Evolutionary conservation across 805 yeast species (phyloP).

Genomic region (Suhomyces pyralidae): DNA sequence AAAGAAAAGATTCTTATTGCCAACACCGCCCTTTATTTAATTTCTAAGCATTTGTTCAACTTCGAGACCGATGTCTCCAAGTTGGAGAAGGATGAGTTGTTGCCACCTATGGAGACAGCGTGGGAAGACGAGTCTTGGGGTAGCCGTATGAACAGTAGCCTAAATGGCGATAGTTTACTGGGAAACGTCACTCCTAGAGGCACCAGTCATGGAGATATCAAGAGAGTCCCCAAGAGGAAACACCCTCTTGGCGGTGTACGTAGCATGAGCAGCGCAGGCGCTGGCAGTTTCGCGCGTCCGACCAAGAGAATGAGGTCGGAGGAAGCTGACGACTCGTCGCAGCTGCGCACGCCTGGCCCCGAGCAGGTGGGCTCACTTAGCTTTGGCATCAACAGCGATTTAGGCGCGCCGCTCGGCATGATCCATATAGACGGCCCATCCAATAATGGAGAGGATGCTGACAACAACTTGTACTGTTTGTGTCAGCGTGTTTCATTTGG

Average conservation of each 20-base stretch:
- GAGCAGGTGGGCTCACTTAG: conserved; percentile 3
- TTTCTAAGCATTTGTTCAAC: conserved; percentile 69
- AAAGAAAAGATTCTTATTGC: conserved; percentile 76
- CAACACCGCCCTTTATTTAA: conserved; percentile 75
- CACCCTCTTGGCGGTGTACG: conserved; percentile 7
- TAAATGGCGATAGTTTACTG: conserved; percentile 23
- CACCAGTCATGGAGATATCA: conserved; percentile 8
- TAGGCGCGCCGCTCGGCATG: conserved; percentile 8
- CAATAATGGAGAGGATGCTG: conserved; percentile 44
- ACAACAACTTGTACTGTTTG: conserved; percentile 63
- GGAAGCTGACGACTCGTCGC: conserved; percentile 13
- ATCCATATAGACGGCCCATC: conserved; percentile 17
- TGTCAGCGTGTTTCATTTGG: conserved; percentile 95
- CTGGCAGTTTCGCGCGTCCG: conserved; percentile 5
- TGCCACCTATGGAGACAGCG: conserved; percentile 51
- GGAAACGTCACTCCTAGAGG: conserved; percentile 32
- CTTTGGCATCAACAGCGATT: conserved; percentile 5
- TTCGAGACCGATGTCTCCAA: conserved; percentile 74
- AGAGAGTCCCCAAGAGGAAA: conserved; percentile 26
- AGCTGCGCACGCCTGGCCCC: conserved; percentile 4
- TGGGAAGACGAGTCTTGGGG: conserved; percentile 15
- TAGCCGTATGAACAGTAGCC: conserved; percentile 9
- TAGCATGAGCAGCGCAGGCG: conserved; percentile 4
- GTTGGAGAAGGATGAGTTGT: conserved; percentile 75
- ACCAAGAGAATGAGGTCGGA: conserved; percentile 12